Evolutionary conservation across 2,329 filamentous ascomycete species (phyloP), one percentile per base, ranked within the genome.

Genomic region (Fusarium verrucosum): DNA sequence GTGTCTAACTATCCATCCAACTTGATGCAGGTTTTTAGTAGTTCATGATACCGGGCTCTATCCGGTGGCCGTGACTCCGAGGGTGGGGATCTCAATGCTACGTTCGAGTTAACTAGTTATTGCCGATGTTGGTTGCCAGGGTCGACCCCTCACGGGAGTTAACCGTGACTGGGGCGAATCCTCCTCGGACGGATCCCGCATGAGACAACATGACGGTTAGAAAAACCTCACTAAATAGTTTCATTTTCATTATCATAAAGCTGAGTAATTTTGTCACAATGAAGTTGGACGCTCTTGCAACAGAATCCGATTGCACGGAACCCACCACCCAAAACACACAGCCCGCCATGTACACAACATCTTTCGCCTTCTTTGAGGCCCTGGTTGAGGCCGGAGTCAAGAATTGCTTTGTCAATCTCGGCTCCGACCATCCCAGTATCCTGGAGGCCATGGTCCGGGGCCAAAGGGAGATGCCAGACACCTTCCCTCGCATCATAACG

Each of bases 401-500:
- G 28, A 78, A 83, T 74, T 78, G 81, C 54, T 85, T 85, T 46
- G 82, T 83, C 40, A 84, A 85, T 55, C 70, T 84, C 9, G 82
- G 82, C n/a, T 83, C 81, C 3, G 82, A 85, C 51, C 82, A 76
- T 13, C 74, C 74, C 3, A 68, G 69, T 8, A 70, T 76, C 22
- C 33, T 76, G 1, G 66, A 69, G 26, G 71, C 73, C 0, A 74
- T 76, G 26, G 65, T 69, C 4, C 73, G 69, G 22, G 58, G 64
- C 9, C 55, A 72, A 8, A 60, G 56, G 7, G 65, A 74, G 28
- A 42, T 62, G 17, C 30, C 26, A 0, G 35, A 47, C 7, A 61
- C 32, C 7, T 61, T 61, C 4, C 56, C 56, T 0, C 46, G 13
- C 3, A 66, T 75, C 14, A 62, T 73, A 47, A 75, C 74, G 5